A percentile compares a stretch with the other conserved stretches of the same genome.
These are phyloP conservation scores for Schizothecium vesticola DNA, from an alignment of 495 filamentous ascomycete genomes.

Conservation along the genomic window DNA sequence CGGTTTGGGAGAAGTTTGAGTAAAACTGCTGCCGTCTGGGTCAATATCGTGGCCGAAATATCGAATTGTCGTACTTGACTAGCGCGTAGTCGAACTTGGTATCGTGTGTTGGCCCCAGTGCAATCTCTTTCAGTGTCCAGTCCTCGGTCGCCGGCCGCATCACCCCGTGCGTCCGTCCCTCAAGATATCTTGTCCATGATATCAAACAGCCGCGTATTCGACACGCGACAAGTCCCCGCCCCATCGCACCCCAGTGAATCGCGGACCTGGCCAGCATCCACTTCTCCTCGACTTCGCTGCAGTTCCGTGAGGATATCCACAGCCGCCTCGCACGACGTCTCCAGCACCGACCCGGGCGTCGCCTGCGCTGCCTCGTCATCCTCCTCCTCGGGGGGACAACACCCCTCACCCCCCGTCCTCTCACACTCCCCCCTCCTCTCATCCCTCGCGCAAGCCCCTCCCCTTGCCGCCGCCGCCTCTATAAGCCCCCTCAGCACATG, in stretches of 20 bases:
- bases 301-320: constrained; percentile 22
- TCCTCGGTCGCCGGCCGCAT: neutral
- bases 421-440: neutral
- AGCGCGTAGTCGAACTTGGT: neutral
- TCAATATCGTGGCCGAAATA: neutral
- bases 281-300: constrained; percentile 12
- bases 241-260: constrained; percentile 16
- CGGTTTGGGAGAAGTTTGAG: constrained; percentile 36
- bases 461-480: neutral
- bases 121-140: neutral
- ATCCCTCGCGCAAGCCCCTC: neutral
- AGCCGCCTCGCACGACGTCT: constrained; percentile 23
- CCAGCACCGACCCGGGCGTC: neutral
- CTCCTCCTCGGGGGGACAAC: neutral
- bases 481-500: neutral
- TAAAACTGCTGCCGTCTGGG: neutral
- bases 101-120: neutral
- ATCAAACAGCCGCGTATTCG: constrained; percentile 23
- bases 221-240: constrained; percentile 16
- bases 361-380: neutral
- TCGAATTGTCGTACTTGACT: neutral
- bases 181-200: constrained; percentile 19
- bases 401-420: neutral
- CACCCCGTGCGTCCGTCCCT: neutral
- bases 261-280: constrained; percentile 7